A percentile compares a stretch with the other conserved stretches of the same genome.
Evolutionary conservation across 2,329 filamentous ascomycete species (phyloP).

Genomic region (Talaromyces rugulosus): DNA sequence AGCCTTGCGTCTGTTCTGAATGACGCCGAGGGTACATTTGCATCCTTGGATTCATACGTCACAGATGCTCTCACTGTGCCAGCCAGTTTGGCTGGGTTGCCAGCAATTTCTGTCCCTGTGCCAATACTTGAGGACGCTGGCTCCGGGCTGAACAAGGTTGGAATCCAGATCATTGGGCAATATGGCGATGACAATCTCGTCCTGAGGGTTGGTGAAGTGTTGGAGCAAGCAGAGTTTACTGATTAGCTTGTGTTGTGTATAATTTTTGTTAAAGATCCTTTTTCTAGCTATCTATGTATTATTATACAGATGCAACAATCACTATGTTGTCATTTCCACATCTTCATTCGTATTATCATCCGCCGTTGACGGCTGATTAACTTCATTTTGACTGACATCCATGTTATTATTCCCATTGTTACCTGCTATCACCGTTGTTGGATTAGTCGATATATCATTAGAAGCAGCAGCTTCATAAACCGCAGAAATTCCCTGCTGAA

Average conservation of each 20-base stretch:
- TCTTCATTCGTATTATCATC: slow-evolving; percentile 4
- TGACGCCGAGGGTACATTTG: slow-evolving; percentile 14
- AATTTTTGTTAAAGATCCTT: not conserved
- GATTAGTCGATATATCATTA: not conserved
- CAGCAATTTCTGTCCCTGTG: slow-evolving; percentile 78
- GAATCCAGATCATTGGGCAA: slow-evolving; percentile 46
- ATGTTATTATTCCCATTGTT: not conserved
- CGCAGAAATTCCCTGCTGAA: slow-evolving; percentile 6
- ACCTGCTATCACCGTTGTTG: not conserved
- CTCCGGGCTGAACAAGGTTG: slow-evolving; percentile 23
- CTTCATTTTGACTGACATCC: not conserved
- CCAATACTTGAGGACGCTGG: slow-evolving; percentile 22
- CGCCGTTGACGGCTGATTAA: not conserved
- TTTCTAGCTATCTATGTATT: not conserved
- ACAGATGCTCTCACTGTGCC: slow-evolving; percentile 97
- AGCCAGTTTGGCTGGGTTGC: slow-evolving; percentile 84
- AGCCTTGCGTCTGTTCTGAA: slow-evolving; percentile 53
- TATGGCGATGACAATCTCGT: slow-evolving; percentile 44
- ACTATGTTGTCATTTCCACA: slow-evolving; percentile 9
- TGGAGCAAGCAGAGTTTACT: slow-evolving; percentile 22
- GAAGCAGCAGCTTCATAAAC: slow-evolving; percentile 10
- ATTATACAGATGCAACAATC: not conserved
- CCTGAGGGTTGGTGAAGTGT: slow-evolving; percentile 32
- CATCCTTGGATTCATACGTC: slow-evolving; percentile 71
- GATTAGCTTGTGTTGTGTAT: not conserved